Percentiles rank a stretch among this genome's conserved stretches.
Conservation (phyloP, 495 filamentous ascomycete genomes). For the Lichina pygmaea region DNA sequence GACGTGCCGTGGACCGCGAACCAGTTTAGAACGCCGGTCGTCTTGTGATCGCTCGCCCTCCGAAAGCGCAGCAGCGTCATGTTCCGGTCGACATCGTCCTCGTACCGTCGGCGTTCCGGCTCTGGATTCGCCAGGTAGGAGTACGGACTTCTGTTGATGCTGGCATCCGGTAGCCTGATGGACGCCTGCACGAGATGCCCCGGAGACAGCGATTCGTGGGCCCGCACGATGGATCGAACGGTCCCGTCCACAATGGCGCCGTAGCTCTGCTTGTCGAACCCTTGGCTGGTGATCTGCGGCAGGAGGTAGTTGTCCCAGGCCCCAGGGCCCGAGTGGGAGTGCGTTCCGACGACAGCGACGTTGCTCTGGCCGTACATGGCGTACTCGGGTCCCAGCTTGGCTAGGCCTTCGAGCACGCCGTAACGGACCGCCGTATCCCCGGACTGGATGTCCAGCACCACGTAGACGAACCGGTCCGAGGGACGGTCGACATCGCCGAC, state of each 20-base stretch:
- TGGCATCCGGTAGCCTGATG: conserved; percentile 53
- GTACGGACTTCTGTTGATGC: conserved; percentile 73
- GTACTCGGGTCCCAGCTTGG: conserved; percentile 38
- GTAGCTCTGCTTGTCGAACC: conserved; percentile 76
- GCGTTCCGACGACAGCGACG: conserved; percentile 75
- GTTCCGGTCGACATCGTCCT: conserved; percentile 58
- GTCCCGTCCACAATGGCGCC: conserved; percentile 75
- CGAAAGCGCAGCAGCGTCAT: conserved; percentile 66
- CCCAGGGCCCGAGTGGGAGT: conserved; percentile 78
- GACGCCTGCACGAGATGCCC: conserved; percentile 49
- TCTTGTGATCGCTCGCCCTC: conserved; percentile 40
- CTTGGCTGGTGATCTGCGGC: conserved; percentile 74
- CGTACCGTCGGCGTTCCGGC: conserved; percentile 47
- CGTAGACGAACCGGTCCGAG: conserved; percentile 55
- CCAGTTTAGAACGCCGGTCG: conserved; percentile 64
- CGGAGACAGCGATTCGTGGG: conserved; percentile 45
- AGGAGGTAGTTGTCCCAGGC: conserved; percentile 93
- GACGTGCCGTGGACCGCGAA: conserved; percentile 88
- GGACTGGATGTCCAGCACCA: conserved; percentile 67
- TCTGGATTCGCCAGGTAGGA: conserved; percentile 78
- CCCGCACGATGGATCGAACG: conserved; percentile 50
- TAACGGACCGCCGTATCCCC: conserved; percentile 79
- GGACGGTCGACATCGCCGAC: conserved; percentile 39
- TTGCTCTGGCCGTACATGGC: conserved; percentile 56
- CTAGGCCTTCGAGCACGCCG: conserved; percentile 52